Percentiles rank a stretch among this genome's conserved stretches.
Evolutionary conservation across 306 rosid genomes (phyloP).

Genomic region (Fragaria iinumae): DNA sequence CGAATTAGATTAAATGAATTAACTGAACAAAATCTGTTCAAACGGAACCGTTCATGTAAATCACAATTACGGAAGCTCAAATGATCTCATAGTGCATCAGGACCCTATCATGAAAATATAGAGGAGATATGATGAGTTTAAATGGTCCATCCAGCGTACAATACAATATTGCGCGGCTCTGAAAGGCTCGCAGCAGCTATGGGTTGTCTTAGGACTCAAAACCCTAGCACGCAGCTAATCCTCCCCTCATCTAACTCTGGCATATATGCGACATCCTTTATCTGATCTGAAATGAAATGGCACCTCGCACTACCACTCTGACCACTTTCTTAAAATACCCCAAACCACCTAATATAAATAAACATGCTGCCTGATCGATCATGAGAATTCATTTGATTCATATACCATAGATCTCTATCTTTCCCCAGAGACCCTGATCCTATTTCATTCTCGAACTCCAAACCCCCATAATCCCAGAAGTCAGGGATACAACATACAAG

Average conservation of each 20-base stretch:
- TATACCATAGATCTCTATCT: not conserved
- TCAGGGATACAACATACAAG: not conserved
- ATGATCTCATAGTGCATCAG: not conserved
- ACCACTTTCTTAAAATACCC: not conserved
- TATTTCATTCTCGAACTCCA: not conserved
- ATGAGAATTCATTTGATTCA: not conserved
- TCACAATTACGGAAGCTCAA: too few relatives aligned
- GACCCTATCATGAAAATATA: not conserved
- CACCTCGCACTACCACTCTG: not conserved
- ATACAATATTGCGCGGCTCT: not conserved
- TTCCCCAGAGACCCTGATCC: not conserved
- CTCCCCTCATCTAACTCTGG: not conserved
- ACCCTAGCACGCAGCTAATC: not conserved
- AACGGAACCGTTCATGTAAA: too few relatives aligned
- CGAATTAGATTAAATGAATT: too few relatives aligned
- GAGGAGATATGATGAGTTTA: not conserved
- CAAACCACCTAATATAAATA: not conserved
- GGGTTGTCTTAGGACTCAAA: not conserved
- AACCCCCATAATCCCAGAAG: not conserved
- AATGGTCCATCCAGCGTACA: not conserved
- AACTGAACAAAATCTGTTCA: too few relatives aligned
- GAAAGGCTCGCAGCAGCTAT: not conserved
- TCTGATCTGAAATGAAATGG: not conserved
- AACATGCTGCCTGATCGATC: not conserved
- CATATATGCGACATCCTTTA: not conserved